Conservation (phyloP, 1,139 yeast species). For the Candida sanyaensis region DNA sequence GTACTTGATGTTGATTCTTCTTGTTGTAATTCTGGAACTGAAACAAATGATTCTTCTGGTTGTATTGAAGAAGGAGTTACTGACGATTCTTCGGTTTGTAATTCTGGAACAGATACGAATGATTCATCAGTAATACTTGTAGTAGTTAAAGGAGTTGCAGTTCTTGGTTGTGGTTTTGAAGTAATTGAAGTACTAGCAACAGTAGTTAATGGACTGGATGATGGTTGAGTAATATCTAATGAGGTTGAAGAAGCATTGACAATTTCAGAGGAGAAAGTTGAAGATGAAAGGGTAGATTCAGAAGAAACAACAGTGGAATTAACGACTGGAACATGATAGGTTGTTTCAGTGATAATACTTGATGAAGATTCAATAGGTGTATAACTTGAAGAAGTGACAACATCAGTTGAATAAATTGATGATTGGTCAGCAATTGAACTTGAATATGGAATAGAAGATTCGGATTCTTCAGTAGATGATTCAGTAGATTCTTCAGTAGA, state of each 20-base stretch:
- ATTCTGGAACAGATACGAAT: slow-evolving; percentile 1
- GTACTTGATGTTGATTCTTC: neutral
- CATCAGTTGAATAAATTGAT: neutral
- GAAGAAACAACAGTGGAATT: neutral
- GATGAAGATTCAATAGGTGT: no score
- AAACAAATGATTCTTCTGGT: no score
- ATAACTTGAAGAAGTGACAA: no score
- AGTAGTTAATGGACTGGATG: neutral
- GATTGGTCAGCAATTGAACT: neutral
- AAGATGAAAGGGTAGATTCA: neutral
- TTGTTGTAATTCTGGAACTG: no score
- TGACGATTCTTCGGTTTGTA: no score
- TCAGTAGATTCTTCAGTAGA: neutral
- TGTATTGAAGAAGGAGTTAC: no score
- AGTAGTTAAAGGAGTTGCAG: neutral
- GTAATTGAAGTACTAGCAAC: slow-evolving; percentile 1
- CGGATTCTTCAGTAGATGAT: no score
- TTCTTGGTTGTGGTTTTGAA: neutral
- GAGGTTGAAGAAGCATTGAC: neutral
- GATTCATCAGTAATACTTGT: slow-evolving; percentile 7
- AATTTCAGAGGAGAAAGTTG: neutral
- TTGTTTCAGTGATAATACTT: no score
- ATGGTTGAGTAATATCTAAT: no score
- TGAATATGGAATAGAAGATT: neutral
- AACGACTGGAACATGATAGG: no score